Percentiles rank a stretch among this genome's conserved stretches.
These are phyloP conservation scores for Thielaviopsis ethacetica DNA, from an alignment of 2,329 filamentous ascomycete genomes.

Conservation along the genomic window DNA sequence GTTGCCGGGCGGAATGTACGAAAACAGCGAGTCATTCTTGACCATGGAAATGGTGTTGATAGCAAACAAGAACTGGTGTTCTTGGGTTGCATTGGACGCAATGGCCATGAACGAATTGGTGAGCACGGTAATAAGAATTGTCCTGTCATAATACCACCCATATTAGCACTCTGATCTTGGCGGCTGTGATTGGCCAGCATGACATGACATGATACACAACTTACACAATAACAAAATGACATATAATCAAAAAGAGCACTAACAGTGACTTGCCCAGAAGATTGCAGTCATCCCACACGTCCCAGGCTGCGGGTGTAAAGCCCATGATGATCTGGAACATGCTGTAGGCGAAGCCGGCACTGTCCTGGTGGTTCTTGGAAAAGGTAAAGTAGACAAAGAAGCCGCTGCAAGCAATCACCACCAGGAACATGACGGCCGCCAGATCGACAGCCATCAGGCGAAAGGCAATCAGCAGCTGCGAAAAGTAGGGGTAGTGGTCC, in stretches of 20 bases:
- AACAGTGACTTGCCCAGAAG: slow-evolving; percentile 60
- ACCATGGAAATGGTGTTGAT: slow-evolving; percentile 97
- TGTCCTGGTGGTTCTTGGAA: slow-evolving; percentile 54
- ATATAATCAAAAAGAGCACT: slow-evolving; percentile 76
- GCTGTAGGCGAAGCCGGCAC: slow-evolving; percentile 65
- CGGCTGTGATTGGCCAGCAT: no score
- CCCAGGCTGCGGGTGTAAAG: slow-evolving; percentile 90
- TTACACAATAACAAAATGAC: slow-evolving; percentile 79
- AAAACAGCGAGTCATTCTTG: slow-evolving; percentile 93
- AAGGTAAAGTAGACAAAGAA: slow-evolving; percentile 92
- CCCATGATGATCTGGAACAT: slow-evolving; percentile 93
- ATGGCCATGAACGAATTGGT: slow-evolving; percentile 95
- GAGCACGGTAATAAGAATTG: slow-evolving; percentile 86
- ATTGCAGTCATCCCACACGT: slow-evolving; percentile 69
- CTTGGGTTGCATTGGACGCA: slow-evolving; percentile 81
- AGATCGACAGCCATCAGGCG: slow-evolving; percentile 86
- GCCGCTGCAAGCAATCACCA: slow-evolving; percentile 76
- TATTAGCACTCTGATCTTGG: not conserved
- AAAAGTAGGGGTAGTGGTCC: slow-evolving; percentile 93
- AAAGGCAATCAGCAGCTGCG: slow-evolving; percentile 84
- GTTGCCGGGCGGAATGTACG: slow-evolving; percentile 81
- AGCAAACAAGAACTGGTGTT: slow-evolving; percentile 84
- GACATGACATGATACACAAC: slow-evolving; percentile 15
- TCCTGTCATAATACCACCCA: slow-evolving; percentile 25
- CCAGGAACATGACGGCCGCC: slow-evolving; percentile 66